Evolutionary conservation across 2,329 filamentous ascomycete species (phyloP).

Genomic region (Dothideomycetes sp.): DNA sequence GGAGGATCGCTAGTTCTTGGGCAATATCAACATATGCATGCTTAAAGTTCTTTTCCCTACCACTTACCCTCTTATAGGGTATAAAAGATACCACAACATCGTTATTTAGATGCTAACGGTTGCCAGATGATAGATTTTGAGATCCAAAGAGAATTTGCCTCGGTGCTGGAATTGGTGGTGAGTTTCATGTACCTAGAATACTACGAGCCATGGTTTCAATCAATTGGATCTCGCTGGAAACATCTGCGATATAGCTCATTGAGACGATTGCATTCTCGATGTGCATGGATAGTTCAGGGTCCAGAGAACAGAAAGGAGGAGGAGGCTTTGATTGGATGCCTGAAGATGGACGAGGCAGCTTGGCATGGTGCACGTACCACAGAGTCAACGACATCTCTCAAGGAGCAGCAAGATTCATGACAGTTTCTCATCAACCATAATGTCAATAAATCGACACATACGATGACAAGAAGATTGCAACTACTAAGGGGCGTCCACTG

Average conservation of each 20-base stretch:
- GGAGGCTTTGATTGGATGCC: constrained; percentile 8
- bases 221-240: background rate
- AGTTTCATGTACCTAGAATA: too few species aligned
- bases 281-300: constrained; percentile 4
- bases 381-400: too few species aligned
- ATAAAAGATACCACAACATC: constrained; percentile 48
- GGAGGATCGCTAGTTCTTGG: constrained; percentile 65
- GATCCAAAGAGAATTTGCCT: background rate
- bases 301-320: background rate
- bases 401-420: too few species aligned
- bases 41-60: background rate
- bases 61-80: constrained; percentile 65
- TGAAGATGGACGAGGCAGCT: constrained; percentile 3
- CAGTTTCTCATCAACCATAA: too few species aligned
- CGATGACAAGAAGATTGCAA: too few species aligned
- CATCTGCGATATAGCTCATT: background rate
- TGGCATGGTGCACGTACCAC: background rate
- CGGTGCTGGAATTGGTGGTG: background rate
- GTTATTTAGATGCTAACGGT: constrained; percentile 1
- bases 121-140: constrained; percentile 2
- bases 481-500: too few species aligned
- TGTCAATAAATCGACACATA: too few species aligned
- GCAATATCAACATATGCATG: constrained; percentile 2
- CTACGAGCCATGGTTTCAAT: too few species aligned
- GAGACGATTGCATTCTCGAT: background rate